Percentiles rank a stretch among this genome's conserved stretches.
Conservation (phyloP, 1,284 basidiomycete genomes). For the Wolfiporia cocos region DNA sequence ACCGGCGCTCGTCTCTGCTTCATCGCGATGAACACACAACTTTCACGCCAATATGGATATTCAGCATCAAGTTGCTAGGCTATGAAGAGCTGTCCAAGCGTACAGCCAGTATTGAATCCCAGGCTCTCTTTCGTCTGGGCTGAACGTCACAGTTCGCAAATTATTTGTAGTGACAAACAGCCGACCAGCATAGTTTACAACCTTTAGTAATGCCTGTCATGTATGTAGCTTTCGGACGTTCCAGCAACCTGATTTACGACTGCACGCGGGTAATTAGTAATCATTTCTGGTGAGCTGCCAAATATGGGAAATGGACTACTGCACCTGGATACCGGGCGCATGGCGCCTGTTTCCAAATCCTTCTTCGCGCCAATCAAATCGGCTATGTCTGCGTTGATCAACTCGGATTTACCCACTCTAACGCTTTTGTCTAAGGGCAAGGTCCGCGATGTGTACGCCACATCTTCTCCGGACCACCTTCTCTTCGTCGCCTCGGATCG, state of each 20-base stretch:
- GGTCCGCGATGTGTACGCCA: slow-evolving; percentile 88
- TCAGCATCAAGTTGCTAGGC: slow-evolving; percentile 18
- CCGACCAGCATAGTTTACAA: no score
- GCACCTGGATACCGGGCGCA: background rate
- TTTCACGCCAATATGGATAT: slow-evolving; percentile 15
- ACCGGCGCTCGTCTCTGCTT: slow-evolving; percentile 7
- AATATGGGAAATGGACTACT: background rate
- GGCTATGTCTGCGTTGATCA: slow-evolving; percentile 33
- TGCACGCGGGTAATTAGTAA: no score
- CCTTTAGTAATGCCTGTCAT: no score
- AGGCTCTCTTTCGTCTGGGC: slow-evolving; percentile 17
- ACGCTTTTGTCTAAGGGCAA: slow-evolving; percentile 81
- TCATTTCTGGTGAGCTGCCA: no score
- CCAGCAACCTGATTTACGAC: no score
- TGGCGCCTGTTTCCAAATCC: background rate
- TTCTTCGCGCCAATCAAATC: slow-evolving; percentile 3
- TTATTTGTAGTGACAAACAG: background rate
- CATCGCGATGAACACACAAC: background rate
- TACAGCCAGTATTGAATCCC: slow-evolving; percentile 12
- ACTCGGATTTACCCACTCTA: slow-evolving; percentile 50
- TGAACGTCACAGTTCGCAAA: slow-evolving; percentile 6
- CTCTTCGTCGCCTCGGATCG: slow-evolving; percentile 96
- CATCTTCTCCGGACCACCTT: slow-evolving; percentile 61
- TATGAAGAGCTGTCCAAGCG: slow-evolving; percentile 13
- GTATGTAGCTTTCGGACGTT: no score